Percentiles rank a stretch among this genome's conserved stretches.
Conservation (phyloP, 345 rosid genomes). For the Heritiera fomes region DNA sequence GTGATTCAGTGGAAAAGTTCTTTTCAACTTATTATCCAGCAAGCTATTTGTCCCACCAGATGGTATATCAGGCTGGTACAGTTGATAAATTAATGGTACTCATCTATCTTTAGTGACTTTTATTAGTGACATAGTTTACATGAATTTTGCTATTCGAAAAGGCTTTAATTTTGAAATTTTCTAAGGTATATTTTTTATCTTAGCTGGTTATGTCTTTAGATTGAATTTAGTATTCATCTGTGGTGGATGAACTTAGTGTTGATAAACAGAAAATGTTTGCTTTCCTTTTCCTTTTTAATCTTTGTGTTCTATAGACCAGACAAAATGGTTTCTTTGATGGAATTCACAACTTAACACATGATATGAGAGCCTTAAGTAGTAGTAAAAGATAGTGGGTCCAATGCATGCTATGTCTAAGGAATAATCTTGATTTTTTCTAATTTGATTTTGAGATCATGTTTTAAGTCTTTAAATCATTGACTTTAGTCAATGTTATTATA, state of each 20-base stretch:
- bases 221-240: not conserved
- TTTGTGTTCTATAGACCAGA: not conserved
- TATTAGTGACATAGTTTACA: not conserved
- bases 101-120: constrained; percentile 11
- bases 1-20: constrained; percentile 60
- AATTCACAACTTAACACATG: not conserved
- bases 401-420: not conserved
- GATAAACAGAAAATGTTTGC: constrained; percentile 2
- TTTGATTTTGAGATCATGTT: constrained; percentile 4
- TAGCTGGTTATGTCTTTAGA: not conserved
- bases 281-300: not conserved
- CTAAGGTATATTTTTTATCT: not conserved
- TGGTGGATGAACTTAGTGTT: not conserved
- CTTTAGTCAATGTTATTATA: not conserved
- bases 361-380: not conserved
- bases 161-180: not conserved
- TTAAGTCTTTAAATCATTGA: not conserved
- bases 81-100: constrained; percentile 78
- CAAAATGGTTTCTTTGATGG: not conserved
- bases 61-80: constrained; percentile 63
- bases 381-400: not conserved
- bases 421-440: not conserved
- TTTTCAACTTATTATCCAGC: constrained; percentile 69
- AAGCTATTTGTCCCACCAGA: constrained; percentile 82
- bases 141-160: not conserved